Conservation (phyloP, 192 early-diverging fungal species). For the Radiomyces spectabilis region DNA sequence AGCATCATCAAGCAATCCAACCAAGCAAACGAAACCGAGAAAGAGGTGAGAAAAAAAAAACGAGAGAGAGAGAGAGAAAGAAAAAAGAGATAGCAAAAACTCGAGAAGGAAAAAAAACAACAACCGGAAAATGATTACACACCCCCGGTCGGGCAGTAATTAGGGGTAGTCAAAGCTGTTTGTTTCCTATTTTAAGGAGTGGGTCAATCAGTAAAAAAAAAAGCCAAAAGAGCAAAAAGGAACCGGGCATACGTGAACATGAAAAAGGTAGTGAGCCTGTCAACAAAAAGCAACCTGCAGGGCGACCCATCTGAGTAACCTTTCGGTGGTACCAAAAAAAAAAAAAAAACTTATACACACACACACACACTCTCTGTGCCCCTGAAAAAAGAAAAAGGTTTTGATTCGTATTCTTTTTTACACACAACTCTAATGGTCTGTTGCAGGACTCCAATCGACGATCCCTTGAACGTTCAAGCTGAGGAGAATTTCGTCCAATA, state of each 20-base stretch:
- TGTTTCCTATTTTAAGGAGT: too few species aligned
- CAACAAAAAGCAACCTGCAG: neutral
- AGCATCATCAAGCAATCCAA: neutral
- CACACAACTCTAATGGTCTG: too few species aligned
- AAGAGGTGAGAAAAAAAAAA: constrained; percentile 1
- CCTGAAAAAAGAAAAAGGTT: neutral
- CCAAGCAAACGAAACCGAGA: neutral
- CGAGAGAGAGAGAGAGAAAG: neutral
- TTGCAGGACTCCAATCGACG: too few species aligned
- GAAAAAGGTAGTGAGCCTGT: neutral
- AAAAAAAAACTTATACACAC: neutral
- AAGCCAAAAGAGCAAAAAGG: neutral
- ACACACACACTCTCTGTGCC: neutral
- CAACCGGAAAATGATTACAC: neutral
- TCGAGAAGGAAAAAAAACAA: neutral
- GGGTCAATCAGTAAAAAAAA: neutral
- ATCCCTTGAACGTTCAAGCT: too few species aligned
- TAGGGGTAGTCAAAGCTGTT: too few species aligned
- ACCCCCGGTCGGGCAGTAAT: neutral
- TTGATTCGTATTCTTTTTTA: too few species aligned
- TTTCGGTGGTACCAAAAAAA: neutral
- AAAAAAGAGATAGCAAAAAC: neutral
- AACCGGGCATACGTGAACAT: neutral
- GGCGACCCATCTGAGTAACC: neutral
- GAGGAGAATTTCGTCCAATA: too few species aligned